Evolutionary conservation across 345 rosid genomes (phyloP).

Genomic region (Euphorbia peplus): DNA sequence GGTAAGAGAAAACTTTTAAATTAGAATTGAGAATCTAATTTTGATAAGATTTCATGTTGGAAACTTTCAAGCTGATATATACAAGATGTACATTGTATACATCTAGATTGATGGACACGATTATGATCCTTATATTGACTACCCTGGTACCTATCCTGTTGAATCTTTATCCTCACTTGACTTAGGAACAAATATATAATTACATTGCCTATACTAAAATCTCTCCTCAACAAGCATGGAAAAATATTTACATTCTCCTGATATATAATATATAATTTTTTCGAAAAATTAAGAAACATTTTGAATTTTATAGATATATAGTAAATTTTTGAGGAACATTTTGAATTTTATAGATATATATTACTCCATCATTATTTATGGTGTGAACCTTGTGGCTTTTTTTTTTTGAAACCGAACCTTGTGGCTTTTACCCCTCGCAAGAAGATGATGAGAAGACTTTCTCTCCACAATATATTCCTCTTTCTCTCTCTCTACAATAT

Average conservation of each 20-base stretch:
- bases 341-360: slow-evolving; percentile 9
- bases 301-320: no score
- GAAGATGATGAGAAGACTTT: neutral
- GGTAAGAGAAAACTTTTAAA: neutral
- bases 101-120: neutral
- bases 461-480: no score
- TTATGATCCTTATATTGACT: neutral
- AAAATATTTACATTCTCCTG: neutral
- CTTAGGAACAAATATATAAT: neutral
- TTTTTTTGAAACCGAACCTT: slow-evolving; percentile 20
- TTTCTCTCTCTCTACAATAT: neutral
- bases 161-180: neutral
- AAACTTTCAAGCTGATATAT: neutral
- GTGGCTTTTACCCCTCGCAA: slow-evolving; percentile 12
- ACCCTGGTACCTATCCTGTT: neutral
- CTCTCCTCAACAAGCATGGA: no score
- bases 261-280: neutral
- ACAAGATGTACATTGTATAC: no score
- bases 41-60: neutral
- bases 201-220: no score
- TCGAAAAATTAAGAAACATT: no score
- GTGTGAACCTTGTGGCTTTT: slow-evolving; percentile 6
- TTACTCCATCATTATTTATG: no score
- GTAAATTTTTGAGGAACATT: no score
- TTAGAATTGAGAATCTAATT: neutral